Conservation (phyloP, 768 basidiomycete species). For the Holtermanniella nyarrowii region DNA sequence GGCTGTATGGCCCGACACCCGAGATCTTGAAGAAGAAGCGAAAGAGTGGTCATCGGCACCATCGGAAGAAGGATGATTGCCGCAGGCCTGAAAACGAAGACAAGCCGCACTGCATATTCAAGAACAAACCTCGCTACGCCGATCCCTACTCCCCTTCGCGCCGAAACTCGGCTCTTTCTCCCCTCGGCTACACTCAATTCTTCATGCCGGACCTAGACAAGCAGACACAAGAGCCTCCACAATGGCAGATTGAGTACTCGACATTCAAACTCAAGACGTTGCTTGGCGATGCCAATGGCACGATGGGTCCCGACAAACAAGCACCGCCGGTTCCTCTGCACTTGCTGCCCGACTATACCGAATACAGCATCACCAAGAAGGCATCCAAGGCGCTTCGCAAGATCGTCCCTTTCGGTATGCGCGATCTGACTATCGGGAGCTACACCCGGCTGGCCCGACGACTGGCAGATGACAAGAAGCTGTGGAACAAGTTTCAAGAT, state of each 20-base stretch:
- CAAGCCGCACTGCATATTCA: slow-evolving; percentile 39
- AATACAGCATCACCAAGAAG: slow-evolving; percentile 43
- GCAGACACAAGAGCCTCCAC: slow-evolving; percentile 50
- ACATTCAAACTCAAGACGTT: slow-evolving; percentile 50
- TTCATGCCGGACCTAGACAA: slow-evolving; percentile 50
- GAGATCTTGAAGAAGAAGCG: slow-evolving; percentile 49
- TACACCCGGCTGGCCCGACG: slow-evolving; percentile 60
- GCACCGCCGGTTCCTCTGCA: slow-evolving; percentile 23
- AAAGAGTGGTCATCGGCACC: slow-evolving; percentile 54
- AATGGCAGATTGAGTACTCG: slow-evolving; percentile 67
- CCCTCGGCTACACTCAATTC: slow-evolving; percentile 79
- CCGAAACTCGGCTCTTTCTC: slow-evolving; percentile 57
- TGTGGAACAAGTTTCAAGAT: slow-evolving; percentile 56
- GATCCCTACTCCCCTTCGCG: slow-evolving; percentile 56
- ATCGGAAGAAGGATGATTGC: slow-evolving; percentile 37
- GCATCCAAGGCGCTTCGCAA: slow-evolving; percentile 45
- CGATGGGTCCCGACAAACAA: slow-evolving; percentile 6
- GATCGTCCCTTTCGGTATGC: slow-evolving; percentile 58
- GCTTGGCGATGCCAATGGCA: slow-evolving; percentile 35
- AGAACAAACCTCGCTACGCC: slow-evolving; percentile 48
- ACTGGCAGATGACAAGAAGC: slow-evolving; percentile 46
- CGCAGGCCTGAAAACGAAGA: slow-evolving; percentile 33
- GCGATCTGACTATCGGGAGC: slow-evolving; percentile 64
- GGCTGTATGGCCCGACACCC: slow-evolving; percentile 40
- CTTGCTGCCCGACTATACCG: slow-evolving; percentile 30